Evolutionary conservation across 2,329 filamentous ascomycete genomes (phyloP).

Genomic region (Hypoxylon sp.): DNA sequence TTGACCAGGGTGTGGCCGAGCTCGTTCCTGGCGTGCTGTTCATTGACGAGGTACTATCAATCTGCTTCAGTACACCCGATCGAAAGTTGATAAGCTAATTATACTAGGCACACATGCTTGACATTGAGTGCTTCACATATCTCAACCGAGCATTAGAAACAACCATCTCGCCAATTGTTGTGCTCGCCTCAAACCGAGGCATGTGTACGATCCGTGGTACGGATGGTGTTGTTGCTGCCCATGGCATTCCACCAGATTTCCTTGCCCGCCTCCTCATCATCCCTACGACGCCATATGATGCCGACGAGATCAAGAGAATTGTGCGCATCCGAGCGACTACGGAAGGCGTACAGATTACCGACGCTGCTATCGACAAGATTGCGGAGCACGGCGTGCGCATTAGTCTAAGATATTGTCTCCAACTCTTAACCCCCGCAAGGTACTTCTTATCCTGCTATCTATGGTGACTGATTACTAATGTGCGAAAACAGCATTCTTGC

Average conservation of each 20-base stretch:
- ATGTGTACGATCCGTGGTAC: constrained; percentile 93
- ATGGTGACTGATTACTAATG: constrained; percentile 51
- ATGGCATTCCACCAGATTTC: constrained; percentile 95
- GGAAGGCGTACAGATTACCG: constrained; percentile 83
- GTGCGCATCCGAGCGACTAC: constrained; percentile 86
- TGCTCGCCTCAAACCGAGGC: constrained; percentile 96
- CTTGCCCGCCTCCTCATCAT: constrained; percentile 95
- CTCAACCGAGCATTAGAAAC: constrained; percentile 98
- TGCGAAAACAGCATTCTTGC: constrained; percentile 79
- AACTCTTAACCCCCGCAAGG: constrained; percentile 89
- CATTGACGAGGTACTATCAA: constrained; percentile 87
- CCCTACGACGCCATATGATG: constrained; percentile 90
- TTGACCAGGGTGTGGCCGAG: constrained; percentile 97
- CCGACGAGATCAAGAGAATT: constrained; percentile 93
- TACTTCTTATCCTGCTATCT: constrained; percentile 55
- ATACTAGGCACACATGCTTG: constrained; percentile 94
- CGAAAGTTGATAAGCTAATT: constrained; percentile 27
- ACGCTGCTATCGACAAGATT: constrained; percentile 88
- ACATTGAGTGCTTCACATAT: constrained; percentile 99
- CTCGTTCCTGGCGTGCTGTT: constrained; percentile 98
- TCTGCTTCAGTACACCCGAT: constrained; percentile 12
- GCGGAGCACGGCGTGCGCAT: constrained; percentile 89
- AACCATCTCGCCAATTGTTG: constrained; percentile 94
- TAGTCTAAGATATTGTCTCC: constrained; percentile 92
- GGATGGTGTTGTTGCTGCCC: constrained; percentile 84